phyloP scores from a whole-genome alignment of 164 flowering plant species.

The Chimonanthus salicifolius region DNA sequence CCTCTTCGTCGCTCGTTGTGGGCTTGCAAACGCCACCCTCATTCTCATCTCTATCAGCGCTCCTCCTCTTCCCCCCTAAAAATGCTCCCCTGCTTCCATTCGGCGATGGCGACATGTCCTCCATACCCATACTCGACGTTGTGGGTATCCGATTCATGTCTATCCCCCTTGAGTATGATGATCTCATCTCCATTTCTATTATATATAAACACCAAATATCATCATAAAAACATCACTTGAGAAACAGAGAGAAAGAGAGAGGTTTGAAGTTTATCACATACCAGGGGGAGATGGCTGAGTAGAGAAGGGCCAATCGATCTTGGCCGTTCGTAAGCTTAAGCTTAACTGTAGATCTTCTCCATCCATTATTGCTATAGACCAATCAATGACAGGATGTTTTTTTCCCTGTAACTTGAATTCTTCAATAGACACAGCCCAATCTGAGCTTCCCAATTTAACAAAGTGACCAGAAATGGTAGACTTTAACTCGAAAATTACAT shows the following conservation, averaged over 20 bases:
- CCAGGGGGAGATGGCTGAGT: constrained; percentile 3
- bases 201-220: not conserved
- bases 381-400: no score
- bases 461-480: no score
- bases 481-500: no score
- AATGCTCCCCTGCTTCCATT: constrained; percentile 1
- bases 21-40: constrained; percentile 16
- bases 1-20: constrained; percentile 34
- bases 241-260: not conserved
- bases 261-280: not conserved
- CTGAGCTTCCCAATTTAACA: no score
- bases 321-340: constrained; percentile 7
- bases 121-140: not conserved
- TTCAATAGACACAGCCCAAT: not conserved
- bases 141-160: not conserved
- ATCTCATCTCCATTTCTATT: constrained; percentile 1
- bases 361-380: constrained; percentile 3
- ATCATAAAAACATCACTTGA: not conserved
- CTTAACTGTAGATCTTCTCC: constrained; percentile 8
- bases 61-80: constrained; percentile 18
- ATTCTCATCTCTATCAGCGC: constrained; percentile 15
- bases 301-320: not conserved
- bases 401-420: not conserved
- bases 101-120: constrained; percentile 3
- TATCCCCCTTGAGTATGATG: not conserved